These are phyloP conservation scores for Stropharia rugosoannulata DNA, from an alignment of 768 basidiomycete species.

Conservation along the genomic window DNA sequence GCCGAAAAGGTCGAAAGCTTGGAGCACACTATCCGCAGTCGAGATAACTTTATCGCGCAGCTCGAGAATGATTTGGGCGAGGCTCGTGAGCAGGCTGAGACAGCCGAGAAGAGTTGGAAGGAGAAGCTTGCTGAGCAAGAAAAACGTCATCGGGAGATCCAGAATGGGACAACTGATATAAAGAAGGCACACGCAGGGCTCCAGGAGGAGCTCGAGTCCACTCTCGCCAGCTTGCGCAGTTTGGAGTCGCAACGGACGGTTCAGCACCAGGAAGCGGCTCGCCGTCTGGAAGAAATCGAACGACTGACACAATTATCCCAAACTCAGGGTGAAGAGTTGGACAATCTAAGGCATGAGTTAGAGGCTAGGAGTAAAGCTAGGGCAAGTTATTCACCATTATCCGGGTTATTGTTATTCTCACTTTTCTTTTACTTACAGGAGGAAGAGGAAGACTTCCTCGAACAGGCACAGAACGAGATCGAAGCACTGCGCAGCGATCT, in stretches of 20 bases:
- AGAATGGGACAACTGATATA: conserved; percentile 54
- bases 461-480: conserved; percentile 65
- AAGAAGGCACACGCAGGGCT: conserved; percentile 62
- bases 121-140: conserved; percentile 46
- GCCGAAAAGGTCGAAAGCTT: conserved; percentile 61
- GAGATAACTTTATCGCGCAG: conserved; percentile 57
- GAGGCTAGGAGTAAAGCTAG: conserved; percentile 40
- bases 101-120: conserved; percentile 42
- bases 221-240: conserved; percentile 50
- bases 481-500: conserved; percentile 69
- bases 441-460: conserved; percentile 64
- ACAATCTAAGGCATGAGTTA: conserved; percentile 50
- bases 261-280: conserved; percentile 54
- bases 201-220: conserved; percentile 58
- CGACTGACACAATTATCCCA: conserved; percentile 44
- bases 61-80: conserved; percentile 63
- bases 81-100: conserved; percentile 47
- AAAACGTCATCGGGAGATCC: conserved; percentile 47
- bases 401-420: neutral
- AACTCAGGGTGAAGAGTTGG: conserved; percentile 53
- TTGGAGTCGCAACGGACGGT: conserved; percentile 67
- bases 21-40: conserved; percentile 50
- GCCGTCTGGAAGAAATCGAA: conserved; percentile 58
- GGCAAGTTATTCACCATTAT: conserved; percentile 23
- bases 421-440: conserved; percentile 31